Evolutionary conservation across 2,329 filamentous ascomycete genomes (phyloP).

Genomic region (Aureobasidium namibiae): DNA sequence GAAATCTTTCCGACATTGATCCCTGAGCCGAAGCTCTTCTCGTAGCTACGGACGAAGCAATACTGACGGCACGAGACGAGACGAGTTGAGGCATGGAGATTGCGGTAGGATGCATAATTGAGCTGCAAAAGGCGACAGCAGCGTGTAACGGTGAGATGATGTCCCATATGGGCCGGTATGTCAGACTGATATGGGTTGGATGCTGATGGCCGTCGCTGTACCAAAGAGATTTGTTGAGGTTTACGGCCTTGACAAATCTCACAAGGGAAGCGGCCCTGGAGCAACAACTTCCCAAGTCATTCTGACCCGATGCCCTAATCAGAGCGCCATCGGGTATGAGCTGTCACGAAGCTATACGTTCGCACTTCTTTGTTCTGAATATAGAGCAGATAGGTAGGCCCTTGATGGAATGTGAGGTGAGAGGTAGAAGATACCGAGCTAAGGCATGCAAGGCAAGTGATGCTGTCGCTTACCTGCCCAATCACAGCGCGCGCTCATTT

Average conservation of each 20-base stretch:
- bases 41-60: conserved; percentile 5
- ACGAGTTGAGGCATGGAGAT: conserved; percentile 1
- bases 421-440: conserved; percentile 6
- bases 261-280: not conserved
- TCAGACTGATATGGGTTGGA: conserved; percentile 12
- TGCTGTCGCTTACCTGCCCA: conserved; percentile 7
- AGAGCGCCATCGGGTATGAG: not conserved
- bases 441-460: conserved; percentile 5
- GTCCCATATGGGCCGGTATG: not conserved
- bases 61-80: not conserved
- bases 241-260: conserved; percentile 8
- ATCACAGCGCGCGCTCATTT: conserved; percentile 3
- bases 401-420: conserved; percentile 9
- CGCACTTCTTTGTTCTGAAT: conserved; percentile 11
- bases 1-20: not conserved
- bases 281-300: not conserved
- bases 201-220: conserved; percentile 11
- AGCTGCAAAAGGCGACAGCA: conserved; percentile 9
- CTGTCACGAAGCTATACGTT: not conserved
- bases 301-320: not conserved
- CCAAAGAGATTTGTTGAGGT: conserved; percentile 5
- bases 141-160: conserved; percentile 11
- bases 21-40: conserved; percentile 4
- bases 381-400: not conserved
- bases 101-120: conserved; percentile 12